These are phyloP conservation scores for Botrytis medusae DNA, from an alignment of 2,329 filamentous ascomycete species.

Conservation along the genomic window DNA sequence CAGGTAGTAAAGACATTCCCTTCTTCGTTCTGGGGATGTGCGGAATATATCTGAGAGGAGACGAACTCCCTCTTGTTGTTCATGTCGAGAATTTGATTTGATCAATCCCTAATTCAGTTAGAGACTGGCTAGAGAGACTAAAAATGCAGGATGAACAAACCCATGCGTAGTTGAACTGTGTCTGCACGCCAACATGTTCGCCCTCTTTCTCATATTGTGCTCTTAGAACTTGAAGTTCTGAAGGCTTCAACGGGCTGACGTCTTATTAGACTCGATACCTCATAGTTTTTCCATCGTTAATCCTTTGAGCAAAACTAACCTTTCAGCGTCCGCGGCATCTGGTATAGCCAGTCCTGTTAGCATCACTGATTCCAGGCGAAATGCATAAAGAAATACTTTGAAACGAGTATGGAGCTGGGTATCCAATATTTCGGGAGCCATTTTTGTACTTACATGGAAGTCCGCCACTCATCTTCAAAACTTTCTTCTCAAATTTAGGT, in stretches of 20 bases:
- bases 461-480: constrained; percentile 35
- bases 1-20: constrained; percentile 98
- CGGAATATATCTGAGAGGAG: constrained; percentile 97
- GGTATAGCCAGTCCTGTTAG: constrained; percentile 39
- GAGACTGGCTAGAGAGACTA: not conserved
- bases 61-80: constrained; percentile 93
- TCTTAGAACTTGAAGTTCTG: constrained; percentile 88
- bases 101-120: constrained; percentile 75
- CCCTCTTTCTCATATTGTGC: constrained; percentile 97
- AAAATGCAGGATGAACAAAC: constrained; percentile 49
- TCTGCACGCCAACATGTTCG: constrained; percentile 94
- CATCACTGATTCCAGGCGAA: constrained; percentile 34
- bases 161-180: constrained; percentile 99
- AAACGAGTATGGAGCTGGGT: constrained; percentile 34
- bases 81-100: constrained; percentile 78
- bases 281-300: not conserved
- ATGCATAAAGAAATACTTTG: constrained; percentile 32
- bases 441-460: constrained; percentile 42
- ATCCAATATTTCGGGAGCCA: constrained; percentile 30
- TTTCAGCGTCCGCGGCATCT: constrained; percentile 98
- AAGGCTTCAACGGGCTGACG: constrained; percentile 79
- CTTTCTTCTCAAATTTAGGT: constrained; percentile 11
- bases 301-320: constrained; percentile 52
- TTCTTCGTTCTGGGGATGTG: constrained; percentile 83
- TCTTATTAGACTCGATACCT: constrained; percentile 27